phyloP scores from a whole-genome alignment of 2,329 filamentous ascomycete genomes.

The Sphaceloma murrayae region DNA sequence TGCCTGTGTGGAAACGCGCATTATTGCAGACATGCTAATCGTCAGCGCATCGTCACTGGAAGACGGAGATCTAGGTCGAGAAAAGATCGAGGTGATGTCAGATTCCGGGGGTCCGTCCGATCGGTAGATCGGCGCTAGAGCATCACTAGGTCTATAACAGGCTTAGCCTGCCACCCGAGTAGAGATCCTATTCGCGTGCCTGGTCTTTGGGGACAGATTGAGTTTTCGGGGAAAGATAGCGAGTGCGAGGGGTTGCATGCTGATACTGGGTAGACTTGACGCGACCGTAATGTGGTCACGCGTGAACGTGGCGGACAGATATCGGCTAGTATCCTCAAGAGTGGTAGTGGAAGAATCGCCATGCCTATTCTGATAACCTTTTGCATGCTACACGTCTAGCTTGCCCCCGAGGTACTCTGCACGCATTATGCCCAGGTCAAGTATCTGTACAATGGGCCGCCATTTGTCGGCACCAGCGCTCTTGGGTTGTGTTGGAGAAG shows the following conservation, averaged over 20 bases:
- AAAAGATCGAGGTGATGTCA: conserved; percentile 5
- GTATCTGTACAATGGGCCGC: too few species aligned
- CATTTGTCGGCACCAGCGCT: too few species aligned
- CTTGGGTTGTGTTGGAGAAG: too few species aligned
- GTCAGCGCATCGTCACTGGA: background rate
- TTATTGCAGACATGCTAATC: background rate
- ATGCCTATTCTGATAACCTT: too few species aligned
- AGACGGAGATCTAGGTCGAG: background rate
- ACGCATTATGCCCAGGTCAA: too few species aligned
- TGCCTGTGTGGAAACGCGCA: too few species aligned
- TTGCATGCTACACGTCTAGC: too few species aligned
- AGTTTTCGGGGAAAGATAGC: background rate
- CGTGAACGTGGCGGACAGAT: too few species aligned
- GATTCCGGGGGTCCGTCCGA: background rate
- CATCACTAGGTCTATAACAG: background rate
- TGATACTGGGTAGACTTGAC: background rate
- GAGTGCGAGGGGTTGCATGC: conserved; percentile 2
- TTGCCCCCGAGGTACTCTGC: too few species aligned
- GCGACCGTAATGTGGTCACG: background rate
- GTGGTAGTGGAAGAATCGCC: too few species aligned
- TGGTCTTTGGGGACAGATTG: conserved; percentile 1
- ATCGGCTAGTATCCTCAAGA: too few species aligned
- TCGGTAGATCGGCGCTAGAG: background rate
- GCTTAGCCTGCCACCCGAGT: background rate
- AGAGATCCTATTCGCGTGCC: background rate